Percentiles rank a stretch among this genome's conserved stretches.
Conservation (phyloP, 1,284 basidiomycete species). For the Ceratobasidium sp. region DNA sequence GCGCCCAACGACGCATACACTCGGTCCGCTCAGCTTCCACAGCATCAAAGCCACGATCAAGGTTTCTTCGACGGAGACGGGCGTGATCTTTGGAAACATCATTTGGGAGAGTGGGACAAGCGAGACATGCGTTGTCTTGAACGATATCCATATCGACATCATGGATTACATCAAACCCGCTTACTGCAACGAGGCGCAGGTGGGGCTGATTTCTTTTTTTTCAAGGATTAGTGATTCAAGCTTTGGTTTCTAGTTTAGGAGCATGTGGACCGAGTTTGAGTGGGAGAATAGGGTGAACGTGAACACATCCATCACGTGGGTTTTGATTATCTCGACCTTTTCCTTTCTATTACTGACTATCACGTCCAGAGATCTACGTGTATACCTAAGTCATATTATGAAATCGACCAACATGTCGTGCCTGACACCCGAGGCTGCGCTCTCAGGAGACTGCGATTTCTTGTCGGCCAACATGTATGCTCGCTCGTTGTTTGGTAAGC, state of each 20-base stretch:
- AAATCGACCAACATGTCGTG: conserved; percentile 95
- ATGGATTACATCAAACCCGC: conserved; percentile 99
- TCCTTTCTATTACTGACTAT: conserved; percentile 29
- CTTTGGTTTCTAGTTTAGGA: conserved; percentile 72
- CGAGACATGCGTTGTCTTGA: conserved; percentile 90
- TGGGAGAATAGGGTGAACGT: conserved; percentile 99
- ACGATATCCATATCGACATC: conserved; percentile 98
- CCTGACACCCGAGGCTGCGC: conserved; percentile 89
- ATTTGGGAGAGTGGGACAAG: conserved; percentile 88
- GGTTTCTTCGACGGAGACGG: conserved; percentile 95
- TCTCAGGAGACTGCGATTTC: conserved; percentile 93
- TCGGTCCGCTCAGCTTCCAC: conserved; percentile 97
- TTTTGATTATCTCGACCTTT: conserved; percentile 39
- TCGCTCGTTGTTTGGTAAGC: conserved; percentile 82
- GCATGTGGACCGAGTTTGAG: conserved; percentile 98
- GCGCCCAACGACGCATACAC: conserved; percentile 89
- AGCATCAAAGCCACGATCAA: conserved; percentile 99
- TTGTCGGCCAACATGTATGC: conserved; percentile 94
- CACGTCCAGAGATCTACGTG: conserved; percentile 69
- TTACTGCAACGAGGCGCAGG: conserved; percentile 94
- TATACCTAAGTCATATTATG: conserved; percentile 90
- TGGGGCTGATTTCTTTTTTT: conserved; percentile 47
- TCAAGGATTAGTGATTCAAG: background rate
- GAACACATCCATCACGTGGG: conserved; percentile 78
- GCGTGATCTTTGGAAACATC: conserved; percentile 98